Evolutionary conservation across 1,139 yeast genomes (phyloP), one percentile per base, ranked within the genome.

Genomic region (Chernovozyma sophiae-reginae): DNA sequence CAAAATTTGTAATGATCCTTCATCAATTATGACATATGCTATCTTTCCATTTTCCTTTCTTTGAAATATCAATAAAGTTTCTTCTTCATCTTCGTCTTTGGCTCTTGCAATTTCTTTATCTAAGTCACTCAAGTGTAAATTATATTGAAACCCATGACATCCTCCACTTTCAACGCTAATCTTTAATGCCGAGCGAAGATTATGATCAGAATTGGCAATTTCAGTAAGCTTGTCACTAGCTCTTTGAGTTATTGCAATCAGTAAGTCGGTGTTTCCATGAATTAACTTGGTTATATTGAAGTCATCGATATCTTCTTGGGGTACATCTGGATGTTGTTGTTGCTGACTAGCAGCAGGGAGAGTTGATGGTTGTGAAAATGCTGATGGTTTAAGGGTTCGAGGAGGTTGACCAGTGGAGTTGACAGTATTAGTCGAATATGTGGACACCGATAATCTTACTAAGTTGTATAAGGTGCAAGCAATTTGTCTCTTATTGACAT

Each of bases 91-190:
- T 12, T 65, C 60, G 3, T 68, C 65, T 13, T 67, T 74, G 4
- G 69, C 75, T 1, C 56, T 54, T 6, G 50, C 52, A 14, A 72
- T 62, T 32, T 63, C 73, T 32, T 72, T 68, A 8, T 61, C 53
- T 31, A 72, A 58, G 37, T 74, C 72, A 4, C 81, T 72, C 35
- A 90, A 68, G 41, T 79, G 74, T 51, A 92, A 67, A 45, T 83
- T 77, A 53, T 92, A 92, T 58, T 92, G 98, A 60, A 87, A 94
- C 22, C 99, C 98, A 58, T 92, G 99, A 58, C 98, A 94, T 3
- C 99, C 99, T 5, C 98, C 99, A 52, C 96, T 85, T 50, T 90
- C 97, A 4, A 94, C 97, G n/a, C 74, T 65, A 5, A 94, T 77
- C 35, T 83, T 68, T 30, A 92, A 65, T 0, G 86, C 86, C n/a